Base-by-base conservation (phyloP, 2,329 filamentous ascomycete species). In the Diaporthe nobilis region DNA sequence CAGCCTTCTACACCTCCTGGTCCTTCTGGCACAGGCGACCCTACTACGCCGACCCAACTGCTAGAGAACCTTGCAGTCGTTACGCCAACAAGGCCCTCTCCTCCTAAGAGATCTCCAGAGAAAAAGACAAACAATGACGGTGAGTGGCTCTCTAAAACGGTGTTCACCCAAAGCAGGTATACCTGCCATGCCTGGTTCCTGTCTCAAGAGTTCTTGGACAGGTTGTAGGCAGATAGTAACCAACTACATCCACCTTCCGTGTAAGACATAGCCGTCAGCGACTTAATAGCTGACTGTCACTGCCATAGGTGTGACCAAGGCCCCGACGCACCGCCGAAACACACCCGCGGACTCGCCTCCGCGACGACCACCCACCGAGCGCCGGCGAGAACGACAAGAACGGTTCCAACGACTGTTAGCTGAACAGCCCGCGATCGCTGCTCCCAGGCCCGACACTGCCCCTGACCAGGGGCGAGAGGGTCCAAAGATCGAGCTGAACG, bases 381-480 rank as follows among this genome's bases (percentile, higher is more conserved):
- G 49, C 49, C 34, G n/a, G 31, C 53, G n/a, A 28, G 31, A 4
- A 12, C 65, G n/a, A 28, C 7, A 12, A 12, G 65, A n/a, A 37
- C 3, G 6, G 4, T 5, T 31, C 8, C 10, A 1, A 28, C 22
- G 9, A 34, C 20, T 42, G 4, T 9, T 9, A 10, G 22, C 2
- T 9, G 2, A 9, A 5, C 7, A 5, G n/a, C 22, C 20, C n/a
- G n/a, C 1, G 4, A 1, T 20, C 9, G 7, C 12, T 4, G 20
- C 20, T 25, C 1, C 34, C 12, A 22, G 7, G 4, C 31, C 65
- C 53, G 12, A 7, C 17, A 9, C 20, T 17, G 31, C 22, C 13
- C 31, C 65, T 3, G 31, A 12, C 0, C 7, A 34, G 13, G 47
- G 3, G 4, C 10, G 7, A 20, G 47, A 17, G n/a, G 22, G 20